These are phyloP conservation scores for Artemisia argyi DNA, from an alignment of 129 eudicot species.

Conservation along the genomic window DNA sequence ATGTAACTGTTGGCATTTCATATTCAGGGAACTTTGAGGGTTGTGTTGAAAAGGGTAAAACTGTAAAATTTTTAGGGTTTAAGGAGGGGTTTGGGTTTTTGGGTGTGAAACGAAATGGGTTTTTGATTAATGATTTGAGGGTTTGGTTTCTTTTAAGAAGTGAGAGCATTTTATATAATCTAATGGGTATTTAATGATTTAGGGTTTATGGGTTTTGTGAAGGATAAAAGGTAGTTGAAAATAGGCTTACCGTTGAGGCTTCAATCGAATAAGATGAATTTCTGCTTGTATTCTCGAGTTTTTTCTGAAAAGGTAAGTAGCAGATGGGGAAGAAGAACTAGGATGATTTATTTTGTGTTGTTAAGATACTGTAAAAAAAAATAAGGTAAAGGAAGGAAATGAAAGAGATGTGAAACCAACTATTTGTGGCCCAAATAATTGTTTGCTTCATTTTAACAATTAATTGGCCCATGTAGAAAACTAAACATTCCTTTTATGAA, in stretches of 20 bases:
- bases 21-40: conserved; percentile 62
- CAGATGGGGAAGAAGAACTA: too few species aligned
- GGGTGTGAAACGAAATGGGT: conserved; percentile 24
- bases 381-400: too few species aligned
- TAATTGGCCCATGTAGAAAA: too few species aligned
- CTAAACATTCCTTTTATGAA: too few species aligned
- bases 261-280: not conserved
- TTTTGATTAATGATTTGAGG: conserved; percentile 22
- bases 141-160: conserved; percentile 35
- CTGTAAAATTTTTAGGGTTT: conserved; percentile 37
- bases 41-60: conserved; percentile 49
- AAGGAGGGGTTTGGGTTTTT: conserved; percentile 2
- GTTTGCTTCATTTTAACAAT: too few species aligned
- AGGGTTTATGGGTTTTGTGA: conserved; percentile 7
- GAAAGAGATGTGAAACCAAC: too few species aligned
- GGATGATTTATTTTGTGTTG: too few species aligned
- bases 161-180: conserved; percentile 32
- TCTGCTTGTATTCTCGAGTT: too few species aligned
- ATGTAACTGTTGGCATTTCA: conserved; percentile 80
- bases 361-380: too few species aligned
- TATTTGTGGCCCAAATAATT: too few species aligned
- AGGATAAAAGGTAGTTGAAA: not conserved
- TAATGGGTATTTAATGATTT: not conserved
- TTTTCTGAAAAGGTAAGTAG: too few species aligned
- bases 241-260: conserved; percentile 10